Evolutionary conservation across 2,329 filamentous ascomycete genomes (phyloP).

Genomic region (Apiospora koreana): DNA sequence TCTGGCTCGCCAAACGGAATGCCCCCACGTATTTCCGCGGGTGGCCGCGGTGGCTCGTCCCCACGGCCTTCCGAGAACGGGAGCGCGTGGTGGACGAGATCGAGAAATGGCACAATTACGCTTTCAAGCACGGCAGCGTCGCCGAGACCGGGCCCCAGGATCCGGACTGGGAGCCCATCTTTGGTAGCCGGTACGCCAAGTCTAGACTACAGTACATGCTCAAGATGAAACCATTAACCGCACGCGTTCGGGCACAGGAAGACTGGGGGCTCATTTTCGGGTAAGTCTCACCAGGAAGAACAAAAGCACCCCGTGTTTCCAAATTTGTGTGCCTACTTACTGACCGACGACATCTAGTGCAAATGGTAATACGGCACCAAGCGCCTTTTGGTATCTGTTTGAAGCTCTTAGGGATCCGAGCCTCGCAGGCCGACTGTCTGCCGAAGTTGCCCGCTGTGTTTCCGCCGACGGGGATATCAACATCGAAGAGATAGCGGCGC

Average conservation of each 20-base stretch:
- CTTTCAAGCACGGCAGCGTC: conserved; percentile 14
- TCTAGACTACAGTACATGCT: conserved; percentile 17
- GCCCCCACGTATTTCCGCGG: conserved; percentile 14
- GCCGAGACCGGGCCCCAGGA: conserved; percentile 6
- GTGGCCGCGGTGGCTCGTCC: conserved; percentile 17
- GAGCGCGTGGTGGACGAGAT: conserved; percentile 16
- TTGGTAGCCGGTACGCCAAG: conserved; percentile 17
- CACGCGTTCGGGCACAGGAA: conserved; percentile 17
- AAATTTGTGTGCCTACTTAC: too few relatives aligned
- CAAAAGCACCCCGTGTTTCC: not conserved
- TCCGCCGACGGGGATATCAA: not conserved
- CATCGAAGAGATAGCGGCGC: conserved; percentile 12
- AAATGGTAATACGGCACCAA: conserved; percentile 16
- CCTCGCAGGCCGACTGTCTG: conserved; percentile 13
- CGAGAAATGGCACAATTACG: conserved; percentile 18
- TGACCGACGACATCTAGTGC: not conserved
- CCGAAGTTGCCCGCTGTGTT: conserved; percentile 12
- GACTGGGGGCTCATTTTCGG: conserved; percentile 19
- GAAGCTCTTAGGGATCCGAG: conserved; percentile 18
- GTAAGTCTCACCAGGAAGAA: conserved; percentile 13
- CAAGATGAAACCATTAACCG: conserved; percentile 15
- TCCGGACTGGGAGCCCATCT: conserved; percentile 20
- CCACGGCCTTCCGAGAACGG: conserved; percentile 13
- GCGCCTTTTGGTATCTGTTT: conserved; percentile 19
- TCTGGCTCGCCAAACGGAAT: conserved; percentile 10